Evolutionary conservation across 768 basidiomycete species (phyloP).

Genomic region (Lactarius trivialis): DNA sequence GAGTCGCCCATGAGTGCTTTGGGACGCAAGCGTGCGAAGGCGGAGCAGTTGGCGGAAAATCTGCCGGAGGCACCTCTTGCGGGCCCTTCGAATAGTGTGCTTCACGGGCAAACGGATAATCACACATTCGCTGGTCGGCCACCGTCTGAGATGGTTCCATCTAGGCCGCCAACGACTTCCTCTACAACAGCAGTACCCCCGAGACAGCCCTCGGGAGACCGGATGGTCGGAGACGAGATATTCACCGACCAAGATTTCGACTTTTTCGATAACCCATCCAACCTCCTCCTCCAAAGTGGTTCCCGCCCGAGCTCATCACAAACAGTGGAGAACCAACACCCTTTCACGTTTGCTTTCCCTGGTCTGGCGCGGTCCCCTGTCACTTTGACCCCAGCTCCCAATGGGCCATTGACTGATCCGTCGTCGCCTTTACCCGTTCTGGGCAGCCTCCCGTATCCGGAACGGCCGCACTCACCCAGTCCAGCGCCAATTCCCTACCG

Average conservation of each 20-base stretch:
- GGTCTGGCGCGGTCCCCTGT: conserved; percentile 2
- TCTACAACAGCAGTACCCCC: background rate
- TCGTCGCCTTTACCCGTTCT: conserved; percentile 14
- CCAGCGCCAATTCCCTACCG: conserved; percentile 19
- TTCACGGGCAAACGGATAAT: background rate
- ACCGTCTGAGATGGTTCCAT: background rate
- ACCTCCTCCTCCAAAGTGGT: conserved; percentile 13
- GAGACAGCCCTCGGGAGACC: conserved; percentile 2
- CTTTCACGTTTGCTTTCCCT: conserved; percentile 22
- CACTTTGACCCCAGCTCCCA: conserved; percentile 14
- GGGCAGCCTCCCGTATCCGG: conserved; percentile 19
- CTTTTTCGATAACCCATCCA: conserved; percentile 22
- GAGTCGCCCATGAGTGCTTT: conserved; percentile 35
- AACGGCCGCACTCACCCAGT: conserved; percentile 22
- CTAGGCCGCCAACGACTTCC: conserved; percentile 1
- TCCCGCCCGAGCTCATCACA: conserved; percentile 5
- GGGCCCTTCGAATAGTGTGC: conserved; percentile 9
- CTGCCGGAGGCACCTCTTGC: conserved; percentile 12
- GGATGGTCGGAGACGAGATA: conserved; percentile 17
- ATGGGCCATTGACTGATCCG: conserved; percentile 10
- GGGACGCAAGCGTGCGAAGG: conserved; percentile 47
- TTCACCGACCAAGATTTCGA: conserved; percentile 25
- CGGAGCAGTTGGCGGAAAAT: conserved; percentile 25
- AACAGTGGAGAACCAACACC: conserved; percentile 17
- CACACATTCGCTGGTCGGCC: background rate